Base-by-base conservation (phyloP, 2,329 filamentous ascomycete genomes). In the Diplodia intermedia region DNA sequence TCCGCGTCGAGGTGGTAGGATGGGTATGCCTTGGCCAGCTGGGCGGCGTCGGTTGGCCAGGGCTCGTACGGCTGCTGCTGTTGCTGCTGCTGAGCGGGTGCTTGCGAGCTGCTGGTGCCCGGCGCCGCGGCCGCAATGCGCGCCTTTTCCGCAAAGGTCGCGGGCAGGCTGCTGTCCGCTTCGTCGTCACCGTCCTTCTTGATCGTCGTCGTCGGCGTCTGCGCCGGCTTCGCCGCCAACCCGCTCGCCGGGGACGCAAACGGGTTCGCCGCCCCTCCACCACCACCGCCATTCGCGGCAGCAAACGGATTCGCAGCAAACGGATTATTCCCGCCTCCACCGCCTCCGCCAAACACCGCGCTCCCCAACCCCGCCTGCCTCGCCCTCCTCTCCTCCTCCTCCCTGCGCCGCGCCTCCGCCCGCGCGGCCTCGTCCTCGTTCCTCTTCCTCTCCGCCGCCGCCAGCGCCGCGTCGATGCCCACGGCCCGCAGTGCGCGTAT, bases 1-100 rank as follows among this genome's bases (percentile, higher is more conserved):
- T 97, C 94, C 63, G 94, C 94, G 73, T 98, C 95, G 62, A 90
- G 85, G 82, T 93, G 92, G 75, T 90, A 91, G 36, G 86, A 82
- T 0, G 92, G 90, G 79, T 94, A 98, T 0, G 93, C 83, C 1
- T 83, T 70, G 0, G 92, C 91, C 72, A 91, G 90, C 69, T 68
- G 69, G 29, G 70, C 2, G 73, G 74, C 71, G 38, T 74, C 72
- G 70, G 70, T 65, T 3, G 73, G 76, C 70, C n/a, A 52, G 72
- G 26, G 76, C 69, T 47, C 80, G 77, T 18, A 78, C 79, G 60
- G 82, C 8, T 9, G 83, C 71, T 79, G 70, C 83, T 84, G 62
- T 82, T 83, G 79, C 94, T 92, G 83, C 71, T 79, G 70, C 83
- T 84, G 5, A 14, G 53, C 14, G 26, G 69, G 69, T 29, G 69